These are phyloP conservation scores for Malus orientalis DNA, from an alignment of 306 rosid species.

Conservation along the genomic window DNA sequence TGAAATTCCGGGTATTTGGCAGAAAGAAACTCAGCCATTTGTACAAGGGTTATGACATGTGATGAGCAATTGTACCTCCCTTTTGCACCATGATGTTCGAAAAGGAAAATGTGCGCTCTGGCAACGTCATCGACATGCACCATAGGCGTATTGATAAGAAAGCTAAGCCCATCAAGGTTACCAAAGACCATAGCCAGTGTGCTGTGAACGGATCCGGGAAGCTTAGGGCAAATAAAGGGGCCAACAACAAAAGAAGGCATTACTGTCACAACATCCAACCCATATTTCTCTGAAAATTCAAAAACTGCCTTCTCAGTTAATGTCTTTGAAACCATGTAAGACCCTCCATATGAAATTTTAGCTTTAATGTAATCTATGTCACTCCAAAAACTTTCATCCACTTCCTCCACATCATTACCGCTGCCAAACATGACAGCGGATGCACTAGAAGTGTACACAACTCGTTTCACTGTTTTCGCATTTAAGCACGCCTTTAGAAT, in stretches of 20 bases:
- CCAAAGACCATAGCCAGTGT: slow-evolving; percentile 22
- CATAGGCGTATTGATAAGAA: slow-evolving; percentile 4
- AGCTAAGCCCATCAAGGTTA: slow-evolving; percentile 22
- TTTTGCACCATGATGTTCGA: slow-evolving; percentile 42
- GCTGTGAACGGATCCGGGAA: slow-evolving; percentile 24
- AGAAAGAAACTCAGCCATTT: slow-evolving; percentile 17
- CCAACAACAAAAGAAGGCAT: slow-evolving; percentile 47
- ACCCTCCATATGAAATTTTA: not conserved
- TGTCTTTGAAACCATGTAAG: slow-evolving; percentile 46
- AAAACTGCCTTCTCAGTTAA: slow-evolving; percentile 49
- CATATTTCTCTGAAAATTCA: slow-evolving; percentile 43
- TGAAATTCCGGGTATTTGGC: slow-evolving; percentile 36
- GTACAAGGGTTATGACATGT: slow-evolving; percentile 22
- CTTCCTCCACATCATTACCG: not conserved
- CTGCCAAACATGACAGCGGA: slow-evolving; percentile 12
- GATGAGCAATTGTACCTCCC: slow-evolving; percentile 60
- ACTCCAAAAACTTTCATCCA: slow-evolving; percentile 54
- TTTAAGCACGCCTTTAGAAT: slow-evolving; percentile 41
- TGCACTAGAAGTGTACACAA: slow-evolving; percentile 57
- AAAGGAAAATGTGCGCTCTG: slow-evolving; percentile 50
- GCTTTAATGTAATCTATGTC: slow-evolving; percentile 25
- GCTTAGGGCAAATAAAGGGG: slow-evolving; percentile 54
- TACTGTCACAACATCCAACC: slow-evolving; percentile 49
- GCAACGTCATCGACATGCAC: slow-evolving; percentile 62
- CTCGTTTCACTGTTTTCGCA: slow-evolving; percentile 42